These are phyloP conservation scores for Eugenia klotzschiana DNA, from an alignment of 441 rosid species.

Conservation along the genomic window DNA sequence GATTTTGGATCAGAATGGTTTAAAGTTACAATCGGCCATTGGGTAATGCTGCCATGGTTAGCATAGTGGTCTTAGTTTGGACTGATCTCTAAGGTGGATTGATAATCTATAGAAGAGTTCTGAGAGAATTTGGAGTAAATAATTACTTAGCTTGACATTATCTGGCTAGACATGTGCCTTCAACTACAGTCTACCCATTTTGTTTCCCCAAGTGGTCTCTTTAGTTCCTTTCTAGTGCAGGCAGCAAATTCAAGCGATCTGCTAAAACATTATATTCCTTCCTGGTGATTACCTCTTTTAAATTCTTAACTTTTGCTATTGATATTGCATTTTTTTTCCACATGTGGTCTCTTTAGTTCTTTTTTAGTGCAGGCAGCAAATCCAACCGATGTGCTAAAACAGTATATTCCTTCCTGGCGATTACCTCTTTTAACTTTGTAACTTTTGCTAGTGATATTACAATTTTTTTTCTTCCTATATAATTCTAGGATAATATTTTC, in stretches of 20 bases:
- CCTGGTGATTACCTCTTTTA: not conserved
- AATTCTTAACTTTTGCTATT: not conserved
- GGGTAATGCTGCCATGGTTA: not conserved
- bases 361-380: not conserved
- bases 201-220: not conserved
- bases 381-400: not conserved
- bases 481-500: not conserved
- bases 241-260: not conserved
- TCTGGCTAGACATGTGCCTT: not conserved
- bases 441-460: not conserved
- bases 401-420: not conserved
- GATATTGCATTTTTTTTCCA: not conserved
- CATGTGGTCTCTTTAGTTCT: not conserved
- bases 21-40: not conserved
- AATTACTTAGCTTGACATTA: not conserved
- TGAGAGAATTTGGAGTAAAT: not conserved
- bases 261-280: not conserved
- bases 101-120: not conserved
- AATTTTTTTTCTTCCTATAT: not conserved
- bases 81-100: not conserved
- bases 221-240: not conserved
- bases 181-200: not conserved
- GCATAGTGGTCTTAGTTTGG: not conserved
- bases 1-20: not conserved
- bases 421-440: not conserved